A percentile compares a stretch with the other conserved stretches of the same genome.
Conservation (phyloP, 495 filamentous ascomycete genomes). For the Penicillium coprophilum region DNA sequence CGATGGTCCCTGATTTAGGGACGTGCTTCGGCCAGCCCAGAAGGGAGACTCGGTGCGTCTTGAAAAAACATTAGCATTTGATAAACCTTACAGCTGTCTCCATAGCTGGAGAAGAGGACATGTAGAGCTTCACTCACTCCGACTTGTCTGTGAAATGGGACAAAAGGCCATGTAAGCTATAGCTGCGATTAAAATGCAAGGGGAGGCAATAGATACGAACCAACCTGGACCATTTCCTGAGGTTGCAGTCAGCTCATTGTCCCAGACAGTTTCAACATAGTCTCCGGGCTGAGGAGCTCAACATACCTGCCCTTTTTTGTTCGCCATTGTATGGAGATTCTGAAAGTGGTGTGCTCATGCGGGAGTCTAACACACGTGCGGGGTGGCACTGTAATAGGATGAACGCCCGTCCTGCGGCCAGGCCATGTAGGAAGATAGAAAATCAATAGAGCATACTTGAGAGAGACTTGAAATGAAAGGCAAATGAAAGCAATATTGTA, state of each 20-base stretch:
- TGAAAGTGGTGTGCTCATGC: conserved; percentile 22
- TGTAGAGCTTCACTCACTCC: conserved; percentile 44
- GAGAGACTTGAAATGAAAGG: not conserved
- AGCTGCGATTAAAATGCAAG: conserved; percentile 22
- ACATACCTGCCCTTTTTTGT: conserved; percentile 73
- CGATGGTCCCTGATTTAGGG: conserved; percentile 39
- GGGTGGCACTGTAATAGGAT: conserved; percentile 22
- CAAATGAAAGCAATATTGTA: not conserved
- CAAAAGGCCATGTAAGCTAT: conserved; percentile 27
- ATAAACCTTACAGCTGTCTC: conserved; percentile 1
- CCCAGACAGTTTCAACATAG: not conserved
- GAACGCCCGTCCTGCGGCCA: conserved; percentile 18
- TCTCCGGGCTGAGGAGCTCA: not conserved
- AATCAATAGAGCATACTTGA: conserved; percentile 8
- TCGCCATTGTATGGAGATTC: conserved; percentile 38
- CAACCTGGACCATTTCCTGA: conserved; percentile 99
- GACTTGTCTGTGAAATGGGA: conserved; percentile 41
- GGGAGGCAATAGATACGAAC: conserved; percentile 59
- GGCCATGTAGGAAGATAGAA: conserved; percentile 15
- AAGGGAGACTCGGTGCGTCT: conserved; percentile 82
- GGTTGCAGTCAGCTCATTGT: conserved; percentile 19
- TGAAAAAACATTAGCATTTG: conserved; percentile 29
- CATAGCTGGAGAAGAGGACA: not conserved
- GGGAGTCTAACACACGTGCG: conserved; percentile 26
- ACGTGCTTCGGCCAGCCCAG: conserved; percentile 66